Conservation (phyloP, 441 rosid genomes). For the Populus hybrid region DNA sequence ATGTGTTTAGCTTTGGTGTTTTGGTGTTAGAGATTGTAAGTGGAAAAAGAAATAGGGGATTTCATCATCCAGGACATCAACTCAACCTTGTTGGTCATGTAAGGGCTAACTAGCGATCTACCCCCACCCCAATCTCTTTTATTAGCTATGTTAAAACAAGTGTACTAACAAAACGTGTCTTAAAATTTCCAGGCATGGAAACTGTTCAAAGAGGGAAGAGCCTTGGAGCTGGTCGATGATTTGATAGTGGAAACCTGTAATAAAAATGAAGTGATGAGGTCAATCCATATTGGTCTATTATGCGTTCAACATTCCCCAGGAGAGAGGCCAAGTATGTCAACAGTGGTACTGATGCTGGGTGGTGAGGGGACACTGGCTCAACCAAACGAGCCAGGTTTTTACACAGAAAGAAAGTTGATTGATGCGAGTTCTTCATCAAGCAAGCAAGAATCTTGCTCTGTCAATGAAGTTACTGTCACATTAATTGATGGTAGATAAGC, state of each 20-base stretch:
- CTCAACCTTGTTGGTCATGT: not conserved
- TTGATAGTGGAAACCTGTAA: not conserved
- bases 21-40: not conserved
- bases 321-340: not conserved
- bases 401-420: not conserved
- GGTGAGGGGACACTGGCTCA: not conserved
- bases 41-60: not conserved
- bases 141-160: not conserved
- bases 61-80: not conserved
- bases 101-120: not conserved
- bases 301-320: not conserved
- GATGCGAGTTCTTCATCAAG: not conserved
- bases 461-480: not conserved
- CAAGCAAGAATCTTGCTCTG: not conserved
- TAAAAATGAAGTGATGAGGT: not conserved
- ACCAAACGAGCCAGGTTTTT: not conserved
- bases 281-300: not conserved
- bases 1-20: not conserved
- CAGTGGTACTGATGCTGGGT: not conserved
- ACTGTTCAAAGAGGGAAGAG: not conserved
- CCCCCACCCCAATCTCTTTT: not conserved
- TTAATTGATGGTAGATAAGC: not conserved
- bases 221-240: not conserved
- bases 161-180: not conserved
- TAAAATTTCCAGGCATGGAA: not conserved